Evolutionary conservation across 768 basidiomycete genomes (phyloP).

Genomic region (Hortiboletus flavorubellus): DNA sequence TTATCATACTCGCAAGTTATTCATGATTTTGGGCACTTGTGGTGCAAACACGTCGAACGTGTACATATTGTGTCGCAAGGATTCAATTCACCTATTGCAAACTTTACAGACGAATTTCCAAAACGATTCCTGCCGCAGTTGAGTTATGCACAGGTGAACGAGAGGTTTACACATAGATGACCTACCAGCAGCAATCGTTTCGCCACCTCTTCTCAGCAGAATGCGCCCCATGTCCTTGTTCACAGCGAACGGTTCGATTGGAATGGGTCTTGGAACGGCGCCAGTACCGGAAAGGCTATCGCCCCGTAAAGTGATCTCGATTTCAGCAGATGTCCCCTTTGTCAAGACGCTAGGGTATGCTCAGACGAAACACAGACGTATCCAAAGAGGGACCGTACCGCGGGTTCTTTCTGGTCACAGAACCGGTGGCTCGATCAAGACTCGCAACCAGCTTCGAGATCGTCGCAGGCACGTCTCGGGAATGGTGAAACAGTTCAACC

Average conservation of each 20-base stretch:
- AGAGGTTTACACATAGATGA: background rate
- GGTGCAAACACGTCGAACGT: constrained; percentile 15
- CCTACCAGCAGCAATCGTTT: constrained; percentile 90
- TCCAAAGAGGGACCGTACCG: constrained; percentile 43
- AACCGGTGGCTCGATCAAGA: constrained; percentile 75
- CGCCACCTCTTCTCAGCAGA: constrained; percentile 81
- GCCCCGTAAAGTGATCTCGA: constrained; percentile 74
- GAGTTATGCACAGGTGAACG: background rate
- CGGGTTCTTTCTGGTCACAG: constrained; percentile 72
- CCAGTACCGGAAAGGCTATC: constrained; percentile 47
- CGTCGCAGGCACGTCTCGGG: constrained; percentile 86
- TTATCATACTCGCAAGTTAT: constrained; percentile 19
- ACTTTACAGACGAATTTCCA: constrained; percentile 36
- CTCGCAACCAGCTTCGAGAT: constrained; percentile 76
- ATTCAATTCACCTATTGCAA: constrained; percentile 1
- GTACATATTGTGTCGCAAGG: constrained; percentile 9
- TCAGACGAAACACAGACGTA: constrained; percentile 4
- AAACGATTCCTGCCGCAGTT: constrained; percentile 40
- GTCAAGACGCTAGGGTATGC: constrained; percentile 62
- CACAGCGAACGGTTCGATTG: constrained; percentile 77
- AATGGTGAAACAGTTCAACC: constrained; percentile 96
- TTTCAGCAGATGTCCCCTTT: constrained; percentile 82
- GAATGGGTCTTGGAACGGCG: constrained; percentile 55
- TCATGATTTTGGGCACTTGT: constrained; percentile 1
- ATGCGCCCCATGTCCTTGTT: constrained; percentile 98